Base-by-base conservation (phyloP, 495 filamentous ascomycete species). In the Geoglossum glabrum region DNA sequence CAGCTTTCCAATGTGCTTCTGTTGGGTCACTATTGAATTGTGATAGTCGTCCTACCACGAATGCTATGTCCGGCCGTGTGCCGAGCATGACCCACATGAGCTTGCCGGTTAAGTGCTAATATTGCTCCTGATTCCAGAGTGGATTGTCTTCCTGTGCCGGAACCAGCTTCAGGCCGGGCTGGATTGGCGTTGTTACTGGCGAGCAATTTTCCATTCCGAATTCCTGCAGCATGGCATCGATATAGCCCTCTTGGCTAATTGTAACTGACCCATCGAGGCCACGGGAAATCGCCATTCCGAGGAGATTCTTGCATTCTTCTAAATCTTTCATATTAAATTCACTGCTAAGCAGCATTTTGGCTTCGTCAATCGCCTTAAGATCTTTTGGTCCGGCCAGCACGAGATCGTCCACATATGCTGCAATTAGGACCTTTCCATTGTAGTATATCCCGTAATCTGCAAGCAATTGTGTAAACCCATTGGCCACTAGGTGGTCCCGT, bases 371-470 rank as follows among this genome's bases (percentile, higher is more conserved):
- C 7, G 31, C 33, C 25, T 57, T n/a, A 1, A 57, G n/a, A 23
- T 45, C 40, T 13, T 52, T 36, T 40, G 36, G 30, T 9, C 52
- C 51, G 49, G 63, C 49, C 19, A 63, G 40, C 27, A 64, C 46
- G 27, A 64, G 47, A 38, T 65, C 54, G 30, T 64, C 60, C 25
- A 65, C 57, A 46, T 63, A 65, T 31, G 57, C 31, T 33, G 17
- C 43, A 33, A 64, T 61, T 40, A 61, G 54, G 0, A 62, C 49
- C 19, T 47, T 57, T 33, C 40, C 23, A 10, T 58, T 25, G 21
- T 60, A 59, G 55, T 50, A 60, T 27, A 64, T 43, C 27, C 27
- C 55, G 15, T 27, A 38, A 15, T 65, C 59, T 15, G 57, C 7
- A 3, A 50, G 38, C 52, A 64, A 45, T 13, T 27, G 31, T 9